phyloP scores from a whole-genome alignment of 2,329 filamentous ascomycete species.

The Cladosporium oxysporum region DNA sequence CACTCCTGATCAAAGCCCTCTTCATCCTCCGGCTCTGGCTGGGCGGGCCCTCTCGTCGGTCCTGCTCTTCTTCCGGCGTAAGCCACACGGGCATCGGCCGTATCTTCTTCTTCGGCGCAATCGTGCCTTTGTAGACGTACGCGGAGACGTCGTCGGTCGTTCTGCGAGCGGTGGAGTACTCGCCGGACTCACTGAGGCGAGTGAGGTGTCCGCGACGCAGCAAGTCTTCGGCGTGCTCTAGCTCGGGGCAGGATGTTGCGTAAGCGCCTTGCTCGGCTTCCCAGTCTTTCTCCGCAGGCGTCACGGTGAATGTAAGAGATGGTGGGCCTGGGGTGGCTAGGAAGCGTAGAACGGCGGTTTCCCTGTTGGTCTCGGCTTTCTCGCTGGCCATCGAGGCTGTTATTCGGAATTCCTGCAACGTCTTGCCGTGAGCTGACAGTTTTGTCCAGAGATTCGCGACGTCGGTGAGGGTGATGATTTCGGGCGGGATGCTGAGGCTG shows the following conservation, averaged over 20 bases:
- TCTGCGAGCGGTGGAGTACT: constrained; percentile 11
- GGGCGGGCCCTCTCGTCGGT: constrained; percentile 11
- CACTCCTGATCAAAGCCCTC: constrained; percentile 4
- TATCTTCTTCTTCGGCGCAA: constrained; percentile 7
- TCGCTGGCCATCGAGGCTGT: constrained; percentile 2
- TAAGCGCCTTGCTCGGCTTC: not conserved
- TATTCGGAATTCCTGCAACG: not conserved
- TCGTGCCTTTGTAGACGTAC: constrained; percentile 4
- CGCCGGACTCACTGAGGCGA: not conserved
- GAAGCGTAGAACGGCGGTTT: not conserved
- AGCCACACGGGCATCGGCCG: constrained; percentile 16
- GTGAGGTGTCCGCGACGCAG: not conserved
- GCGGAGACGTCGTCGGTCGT: constrained; percentile 7
- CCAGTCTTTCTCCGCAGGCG: constrained; percentile 1
- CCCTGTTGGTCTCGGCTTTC: not conserved
- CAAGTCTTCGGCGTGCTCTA: constrained; percentile 1
- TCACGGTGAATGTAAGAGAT: not conserved
- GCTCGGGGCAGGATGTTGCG: not conserved
- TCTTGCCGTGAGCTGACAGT: not conserved
- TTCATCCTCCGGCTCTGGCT: constrained; percentile 6
- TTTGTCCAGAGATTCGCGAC: not conserved
- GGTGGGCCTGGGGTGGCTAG: not conserved
- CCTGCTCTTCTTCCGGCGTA: constrained; percentile 17
- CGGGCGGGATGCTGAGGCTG: not conserved
- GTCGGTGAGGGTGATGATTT: not conserved